These are phyloP conservation scores for Talaromyces sp. DNA, from an alignment of 2,329 filamentous ascomycete species.

Conservation along the genomic window DNA sequence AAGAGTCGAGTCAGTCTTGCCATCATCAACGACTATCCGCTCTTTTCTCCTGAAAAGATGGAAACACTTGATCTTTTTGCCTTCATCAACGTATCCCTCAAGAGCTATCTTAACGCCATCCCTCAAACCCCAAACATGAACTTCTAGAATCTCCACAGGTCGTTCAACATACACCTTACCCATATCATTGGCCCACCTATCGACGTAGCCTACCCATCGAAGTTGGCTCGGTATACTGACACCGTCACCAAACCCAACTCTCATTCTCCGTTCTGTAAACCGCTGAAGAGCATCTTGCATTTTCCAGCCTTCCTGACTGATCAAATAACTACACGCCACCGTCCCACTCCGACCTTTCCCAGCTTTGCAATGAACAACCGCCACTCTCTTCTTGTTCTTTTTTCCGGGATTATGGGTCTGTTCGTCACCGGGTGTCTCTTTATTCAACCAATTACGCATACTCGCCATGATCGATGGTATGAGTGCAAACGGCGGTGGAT, in stretches of 20 bases:
- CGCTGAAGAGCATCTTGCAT: slow-evolving; percentile 58
- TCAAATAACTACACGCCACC: slow-evolving; percentile 80
- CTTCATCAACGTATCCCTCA: slow-evolving; percentile 82
- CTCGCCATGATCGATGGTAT: slow-evolving; percentile 84
- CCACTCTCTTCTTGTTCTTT: slow-evolving; percentile 54
- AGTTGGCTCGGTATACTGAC: slow-evolving; percentile 91
- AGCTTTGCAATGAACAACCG: slow-evolving; percentile 94
- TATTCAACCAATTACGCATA: slow-evolving; percentile 80
- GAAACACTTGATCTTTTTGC: slow-evolving; percentile 75
- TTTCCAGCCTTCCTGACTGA: slow-evolving; percentile 74
- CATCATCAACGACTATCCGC: slow-evolving; percentile 48
- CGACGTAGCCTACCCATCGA: slow-evolving; percentile 81
- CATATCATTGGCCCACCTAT: slow-evolving; percentile 68
- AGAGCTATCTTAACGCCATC: slow-evolving; percentile 83
- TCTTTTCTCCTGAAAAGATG: slow-evolving; percentile 73
- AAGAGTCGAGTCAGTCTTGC: slow-evolving; percentile 43
- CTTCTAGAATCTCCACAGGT: slow-evolving; percentile 75
- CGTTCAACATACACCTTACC: slow-evolving; percentile 78
- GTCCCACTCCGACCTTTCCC: slow-evolving; percentile 93
- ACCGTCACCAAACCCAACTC: slow-evolving; percentile 78
- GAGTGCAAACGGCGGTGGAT: slow-evolving; percentile 86
- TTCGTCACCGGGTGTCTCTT: slow-evolving; percentile 19
- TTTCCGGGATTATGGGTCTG: background rate
- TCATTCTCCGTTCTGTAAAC: slow-evolving; percentile 82
- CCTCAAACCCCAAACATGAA: slow-evolving; percentile 83